phyloP scores from a whole-genome alignment of 2,329 filamentous ascomycete species.

The Trichoderma citrinoviride region DNA sequence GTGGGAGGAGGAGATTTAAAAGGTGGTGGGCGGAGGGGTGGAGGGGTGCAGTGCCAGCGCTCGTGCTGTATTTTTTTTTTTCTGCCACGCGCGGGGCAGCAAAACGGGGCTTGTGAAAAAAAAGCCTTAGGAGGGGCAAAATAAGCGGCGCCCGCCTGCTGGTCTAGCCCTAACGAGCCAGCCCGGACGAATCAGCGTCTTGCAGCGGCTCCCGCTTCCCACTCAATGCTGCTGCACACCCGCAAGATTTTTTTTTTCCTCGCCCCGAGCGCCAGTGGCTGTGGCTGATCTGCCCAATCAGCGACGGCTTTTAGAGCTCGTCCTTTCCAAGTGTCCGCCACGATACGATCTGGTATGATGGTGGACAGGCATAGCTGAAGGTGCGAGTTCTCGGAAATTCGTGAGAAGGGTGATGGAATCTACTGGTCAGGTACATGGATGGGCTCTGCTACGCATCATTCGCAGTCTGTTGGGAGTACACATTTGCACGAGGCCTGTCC shows the following conservation, averaged over 20 bases:
- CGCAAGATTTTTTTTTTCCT: slow-evolving; percentile 17
- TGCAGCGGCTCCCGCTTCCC: not conserved
- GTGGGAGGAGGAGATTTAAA: slow-evolving; percentile 43
- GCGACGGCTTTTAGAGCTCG: slow-evolving; percentile 2
- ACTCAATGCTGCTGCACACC: slow-evolving; percentile 7
- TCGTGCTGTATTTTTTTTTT: slow-evolving; percentile 19
- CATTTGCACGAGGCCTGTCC: too few species aligned
- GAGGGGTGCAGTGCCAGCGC: slow-evolving; percentile 29
- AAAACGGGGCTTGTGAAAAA: slow-evolving; percentile 2
- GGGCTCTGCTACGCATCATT: not conserved
- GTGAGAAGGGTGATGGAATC: not conserved
- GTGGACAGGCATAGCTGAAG: not conserved
- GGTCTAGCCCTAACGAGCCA: slow-evolving; percentile 37
- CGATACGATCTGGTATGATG: slow-evolving; percentile 15
- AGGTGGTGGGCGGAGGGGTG: slow-evolving; percentile 30
- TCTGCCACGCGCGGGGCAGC: slow-evolving; percentile 26
- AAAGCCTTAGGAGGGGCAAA: slow-evolving; percentile 19
- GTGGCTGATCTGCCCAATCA: not conserved
- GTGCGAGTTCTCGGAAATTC: not conserved
- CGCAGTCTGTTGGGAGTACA: too few species aligned
- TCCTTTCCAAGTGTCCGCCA: not conserved
- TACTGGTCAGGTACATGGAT: not conserved
- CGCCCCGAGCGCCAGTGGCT: slow-evolving; percentile 9
- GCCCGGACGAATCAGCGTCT: slow-evolving; percentile 1
- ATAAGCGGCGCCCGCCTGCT: slow-evolving; percentile 2